These are phyloP conservation scores for Fragilaria crotonensis DNA, from an alignment of 108 stramenopile genomes.

Conservation along the genomic window DNA sequence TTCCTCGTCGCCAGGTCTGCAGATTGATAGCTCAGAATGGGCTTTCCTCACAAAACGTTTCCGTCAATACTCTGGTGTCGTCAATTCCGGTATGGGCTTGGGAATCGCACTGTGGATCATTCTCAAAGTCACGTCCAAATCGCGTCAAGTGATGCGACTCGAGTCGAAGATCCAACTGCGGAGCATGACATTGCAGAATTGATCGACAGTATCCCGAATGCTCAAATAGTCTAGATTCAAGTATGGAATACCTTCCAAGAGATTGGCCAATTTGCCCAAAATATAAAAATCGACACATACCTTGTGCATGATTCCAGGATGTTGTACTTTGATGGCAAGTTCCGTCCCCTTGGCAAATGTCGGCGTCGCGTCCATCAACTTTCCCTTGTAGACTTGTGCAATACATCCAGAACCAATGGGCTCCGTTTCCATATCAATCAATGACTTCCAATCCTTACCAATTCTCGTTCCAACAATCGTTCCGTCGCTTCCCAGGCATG, in stretches of 20 bases:
- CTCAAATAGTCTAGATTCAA: slow-evolving; percentile 68
- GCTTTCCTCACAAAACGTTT: slow-evolving; percentile 78
- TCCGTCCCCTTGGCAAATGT: slow-evolving; percentile 47
- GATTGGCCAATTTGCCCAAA: slow-evolving; percentile 51
- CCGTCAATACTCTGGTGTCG: slow-evolving; percentile 64
- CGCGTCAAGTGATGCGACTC: slow-evolving; percentile 71
- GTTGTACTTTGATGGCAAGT: slow-evolving; percentile 84
- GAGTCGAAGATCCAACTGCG: slow-evolving; percentile 78
- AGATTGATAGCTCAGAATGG: slow-evolving; percentile 62
- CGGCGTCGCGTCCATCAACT: slow-evolving; percentile 20
- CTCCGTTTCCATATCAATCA: slow-evolving; percentile 32
- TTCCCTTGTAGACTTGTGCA: slow-evolving; percentile 83
- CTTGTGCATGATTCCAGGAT: slow-evolving; percentile 77
- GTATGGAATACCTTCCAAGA: slow-evolving; percentile 58
- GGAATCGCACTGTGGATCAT: slow-evolving; percentile 64
- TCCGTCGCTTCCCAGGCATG: slow-evolving; percentile 73
- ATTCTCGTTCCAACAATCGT: slow-evolving; percentile 40
- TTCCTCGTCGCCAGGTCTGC: slow-evolving; percentile 30
- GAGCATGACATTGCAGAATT: slow-evolving; percentile 81
- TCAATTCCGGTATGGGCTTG: slow-evolving; percentile 63
- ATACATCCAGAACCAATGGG: slow-evolving; percentile 87
- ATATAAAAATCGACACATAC: slow-evolving; percentile 87
- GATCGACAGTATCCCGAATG: slow-evolving; percentile 73
- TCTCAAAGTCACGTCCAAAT: slow-evolving; percentile 64
- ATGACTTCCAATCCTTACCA: slow-evolving; percentile 35